These are phyloP conservation scores for Vararia minispora DNA, from an alignment of 768 basidiomycete species.

Conservation along the genomic window DNA sequence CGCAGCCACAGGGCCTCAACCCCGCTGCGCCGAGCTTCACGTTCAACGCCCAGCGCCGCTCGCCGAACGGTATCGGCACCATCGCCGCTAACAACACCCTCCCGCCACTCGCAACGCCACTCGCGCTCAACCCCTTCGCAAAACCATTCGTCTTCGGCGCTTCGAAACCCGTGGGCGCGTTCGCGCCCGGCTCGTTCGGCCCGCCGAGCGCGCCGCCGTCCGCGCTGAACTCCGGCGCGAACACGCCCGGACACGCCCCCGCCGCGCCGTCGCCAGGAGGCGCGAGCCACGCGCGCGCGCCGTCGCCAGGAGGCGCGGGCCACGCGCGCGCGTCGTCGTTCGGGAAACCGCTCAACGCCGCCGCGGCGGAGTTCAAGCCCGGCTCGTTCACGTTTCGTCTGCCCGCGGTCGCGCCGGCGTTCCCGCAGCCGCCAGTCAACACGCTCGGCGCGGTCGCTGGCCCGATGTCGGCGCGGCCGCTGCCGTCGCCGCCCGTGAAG, in stretches of 20 bases:
- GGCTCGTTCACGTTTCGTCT: constrained; percentile 67
- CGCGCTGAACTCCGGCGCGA: constrained; percentile 10
- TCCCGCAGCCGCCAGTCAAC: constrained; percentile 29
- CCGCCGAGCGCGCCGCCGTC: constrained; percentile 25
- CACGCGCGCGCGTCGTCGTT: constrained; percentile 35
- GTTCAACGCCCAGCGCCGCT: constrained; percentile 9
- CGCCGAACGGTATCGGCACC: constrained; percentile 12
- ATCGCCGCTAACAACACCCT: constrained; percentile 15
- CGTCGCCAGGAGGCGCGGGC: neutral
- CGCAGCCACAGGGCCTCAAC: constrained; percentile 13
- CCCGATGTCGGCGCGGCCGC: constrained; percentile 24
- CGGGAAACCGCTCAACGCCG: constrained; percentile 65
- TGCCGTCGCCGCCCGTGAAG: constrained; percentile 25
- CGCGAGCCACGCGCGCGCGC: neutral
- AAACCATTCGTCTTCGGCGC: constrained; percentile 77
- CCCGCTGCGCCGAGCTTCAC: constrained; percentile 12
- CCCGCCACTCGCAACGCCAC: too few species aligned
- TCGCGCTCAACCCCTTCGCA: constrained; percentile 64
- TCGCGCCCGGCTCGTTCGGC: constrained; percentile 19
- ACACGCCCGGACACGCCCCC: too few species aligned
- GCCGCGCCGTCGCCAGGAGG: too few species aligned
- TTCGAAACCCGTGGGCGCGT: constrained; percentile 24
- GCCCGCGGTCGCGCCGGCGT: constrained; percentile 51
- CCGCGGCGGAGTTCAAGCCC: constrained; percentile 77
- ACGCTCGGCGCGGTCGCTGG: constrained; percentile 18